A percentile compares a stretch with the other conserved stretches of the same genome.
Conservation (phyloP, 441 rosid genomes). For the Populus hybrid region DNA sequence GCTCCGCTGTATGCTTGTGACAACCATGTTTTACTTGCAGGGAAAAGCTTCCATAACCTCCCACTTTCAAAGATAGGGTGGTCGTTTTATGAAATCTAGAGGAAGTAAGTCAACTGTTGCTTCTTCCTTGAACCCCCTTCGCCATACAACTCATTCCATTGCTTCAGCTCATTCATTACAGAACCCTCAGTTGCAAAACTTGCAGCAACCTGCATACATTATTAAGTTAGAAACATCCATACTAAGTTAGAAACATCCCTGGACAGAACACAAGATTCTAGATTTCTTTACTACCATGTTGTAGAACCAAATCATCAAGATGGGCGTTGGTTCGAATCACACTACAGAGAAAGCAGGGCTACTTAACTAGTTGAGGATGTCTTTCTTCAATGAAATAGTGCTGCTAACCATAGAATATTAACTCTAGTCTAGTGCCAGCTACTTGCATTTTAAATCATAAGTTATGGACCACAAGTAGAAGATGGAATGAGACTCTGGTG, state of each 20-base stretch:
- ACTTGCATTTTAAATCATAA: not conserved
- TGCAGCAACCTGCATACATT: conserved; percentile 66
- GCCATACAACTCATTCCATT: conserved; percentile 90
- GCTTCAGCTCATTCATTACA: conserved; percentile 81
- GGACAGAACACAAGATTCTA: not conserved
- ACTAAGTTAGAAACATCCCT: not conserved
- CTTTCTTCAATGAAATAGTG: not conserved
- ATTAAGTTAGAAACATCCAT: too few species aligned
- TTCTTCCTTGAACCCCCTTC: conserved; percentile 98
- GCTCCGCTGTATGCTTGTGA: not conserved
- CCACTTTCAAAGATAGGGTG: not conserved
- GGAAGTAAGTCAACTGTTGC: conserved; percentile 88
- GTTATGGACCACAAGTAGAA: not conserved
- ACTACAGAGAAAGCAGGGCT: not conserved
- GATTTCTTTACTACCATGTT: not conserved
- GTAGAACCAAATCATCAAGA: not conserved
- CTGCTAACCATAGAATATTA: not conserved
- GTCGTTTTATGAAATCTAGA: conserved; percentile 33
- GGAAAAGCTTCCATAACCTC: conserved; percentile 4
- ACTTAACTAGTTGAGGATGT: not conserved
- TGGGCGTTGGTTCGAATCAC: not conserved
- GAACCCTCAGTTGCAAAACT: conserved; percentile 91
- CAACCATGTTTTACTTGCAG: not conserved
- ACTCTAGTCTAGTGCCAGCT: not conserved
- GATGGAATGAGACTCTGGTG: not conserved